phyloP scores from a whole-genome alignment of 306 rosid species.

The Oemleria cerasiformis region DNA sequence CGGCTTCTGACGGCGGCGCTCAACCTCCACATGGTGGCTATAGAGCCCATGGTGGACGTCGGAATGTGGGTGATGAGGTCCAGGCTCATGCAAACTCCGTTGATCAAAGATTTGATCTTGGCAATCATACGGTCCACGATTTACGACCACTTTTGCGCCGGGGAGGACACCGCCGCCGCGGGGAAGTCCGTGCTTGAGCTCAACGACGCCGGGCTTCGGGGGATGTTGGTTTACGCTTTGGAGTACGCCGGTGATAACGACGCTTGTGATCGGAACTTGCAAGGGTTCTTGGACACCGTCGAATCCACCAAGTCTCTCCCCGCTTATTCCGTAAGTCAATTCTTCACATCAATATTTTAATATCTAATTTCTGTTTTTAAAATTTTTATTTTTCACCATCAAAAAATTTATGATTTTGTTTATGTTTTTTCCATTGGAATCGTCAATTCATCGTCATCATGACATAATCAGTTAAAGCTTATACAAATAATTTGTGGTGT shows the following conservation, averaged over 20 bases:
- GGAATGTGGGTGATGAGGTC: slow-evolving; percentile 79
- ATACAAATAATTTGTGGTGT: no score
- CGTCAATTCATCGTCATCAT: no score
- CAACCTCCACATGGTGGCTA: slow-evolving; percentile 61
- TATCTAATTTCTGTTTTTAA: not conserved
- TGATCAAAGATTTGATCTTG: slow-evolving; percentile 15
- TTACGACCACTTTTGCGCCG: slow-evolving; percentile 81
- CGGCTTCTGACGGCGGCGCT: slow-evolving; percentile 59
- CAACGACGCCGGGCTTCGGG: slow-evolving; percentile 53
- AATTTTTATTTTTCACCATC: not conserved
- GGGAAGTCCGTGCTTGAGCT: slow-evolving; percentile 35
- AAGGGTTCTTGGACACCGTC: slow-evolving; percentile 53
- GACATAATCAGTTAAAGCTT: not conserved
- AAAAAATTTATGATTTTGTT: no score
- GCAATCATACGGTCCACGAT: slow-evolving; percentile 38
- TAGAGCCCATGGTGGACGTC: slow-evolving; percentile 71
- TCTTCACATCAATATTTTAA: not conserved
- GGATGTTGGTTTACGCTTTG: slow-evolving; percentile 73
- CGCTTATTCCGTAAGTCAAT: slow-evolving; percentile 57
- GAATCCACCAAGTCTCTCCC: slow-evolving; percentile 67
- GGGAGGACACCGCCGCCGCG: slow-evolving; percentile 56
- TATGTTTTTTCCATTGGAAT: no score
- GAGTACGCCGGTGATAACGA: slow-evolving; percentile 67
- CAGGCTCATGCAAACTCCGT: slow-evolving; percentile 42
- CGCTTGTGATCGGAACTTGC: slow-evolving; percentile 56